phyloP scores from a whole-genome alignment of 805 yeast genomes.

The Ogataea naganishii region DNA sequence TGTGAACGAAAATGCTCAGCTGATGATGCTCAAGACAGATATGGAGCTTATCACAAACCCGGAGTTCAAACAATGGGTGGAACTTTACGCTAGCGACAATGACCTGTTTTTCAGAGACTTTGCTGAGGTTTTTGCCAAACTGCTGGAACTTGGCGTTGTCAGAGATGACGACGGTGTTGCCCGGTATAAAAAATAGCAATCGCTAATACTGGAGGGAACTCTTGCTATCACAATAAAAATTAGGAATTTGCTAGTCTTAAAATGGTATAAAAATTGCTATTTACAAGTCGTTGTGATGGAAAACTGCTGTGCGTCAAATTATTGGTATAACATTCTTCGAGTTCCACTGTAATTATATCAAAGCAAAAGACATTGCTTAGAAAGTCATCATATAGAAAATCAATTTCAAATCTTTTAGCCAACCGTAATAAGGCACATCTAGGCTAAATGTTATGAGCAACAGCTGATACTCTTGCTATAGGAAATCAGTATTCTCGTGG shows the following conservation, averaged over 20 bases:
- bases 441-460: conserved; percentile 32
- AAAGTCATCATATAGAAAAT: not conserved
- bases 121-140: conserved; percentile 55
- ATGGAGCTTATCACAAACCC: conserved; percentile 54
- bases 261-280: too few species aligned
- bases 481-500: too few species aligned
- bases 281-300: too few species aligned
- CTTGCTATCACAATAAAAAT: too few species aligned
- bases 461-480: conserved; percentile 37
- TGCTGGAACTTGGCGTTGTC: conserved; percentile 39
- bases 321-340: too few species aligned
- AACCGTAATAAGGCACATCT: not conserved
- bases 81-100: conserved; percentile 60
- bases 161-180: conserved; percentile 25
- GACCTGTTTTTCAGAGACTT: conserved; percentile 56
- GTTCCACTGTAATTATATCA: conserved; percentile 1
- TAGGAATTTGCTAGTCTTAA: too few species aligned
- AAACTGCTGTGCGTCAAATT: too few species aligned
- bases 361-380: not conserved
- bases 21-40: conserved; percentile 88
- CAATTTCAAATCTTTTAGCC: conserved; percentile 1
- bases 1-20: conserved; percentile 25
- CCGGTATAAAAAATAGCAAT: conserved; percentile 14
- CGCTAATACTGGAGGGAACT: too few species aligned
- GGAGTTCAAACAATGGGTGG: conserved; percentile 50